Percentiles rank a stretch among this genome's conserved stretches.
Evolutionary conservation across 1,139 yeast genomes (phyloP).

Genomic region (Nakaseomyces bracarensis): DNA sequence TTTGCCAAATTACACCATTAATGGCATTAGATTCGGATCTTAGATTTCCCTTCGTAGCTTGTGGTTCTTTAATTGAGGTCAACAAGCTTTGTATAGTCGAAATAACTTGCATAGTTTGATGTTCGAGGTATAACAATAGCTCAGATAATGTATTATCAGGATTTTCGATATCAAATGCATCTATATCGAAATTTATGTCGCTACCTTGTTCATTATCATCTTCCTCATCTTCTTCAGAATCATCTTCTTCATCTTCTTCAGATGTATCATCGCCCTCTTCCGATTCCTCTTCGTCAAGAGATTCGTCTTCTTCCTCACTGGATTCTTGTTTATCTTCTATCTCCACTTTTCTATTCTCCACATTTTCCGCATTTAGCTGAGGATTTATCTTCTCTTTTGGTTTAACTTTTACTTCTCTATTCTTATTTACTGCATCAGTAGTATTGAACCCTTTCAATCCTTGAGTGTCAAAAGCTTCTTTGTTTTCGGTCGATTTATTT

Average conservation of each 20-base stretch:
- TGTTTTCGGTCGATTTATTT: no score
- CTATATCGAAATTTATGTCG: slow-evolving; percentile 47
- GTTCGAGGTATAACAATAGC: slow-evolving; percentile 77
- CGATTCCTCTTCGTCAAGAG: slow-evolving; percentile 6
- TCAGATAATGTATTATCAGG: slow-evolving; percentile 86
- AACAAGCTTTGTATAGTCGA: slow-evolving; percentile 79
- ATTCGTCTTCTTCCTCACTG: background rate
- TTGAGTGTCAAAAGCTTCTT: no score
- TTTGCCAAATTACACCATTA: slow-evolving; percentile 66
- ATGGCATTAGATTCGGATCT: slow-evolving; percentile 68
- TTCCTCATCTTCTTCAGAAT: slow-evolving; percentile 11
- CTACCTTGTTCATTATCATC: slow-evolving; percentile 17
- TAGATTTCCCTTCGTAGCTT: slow-evolving; percentile 67
- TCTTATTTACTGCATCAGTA: no score
- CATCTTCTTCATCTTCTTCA: slow-evolving; percentile 9
- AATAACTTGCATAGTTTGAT: slow-evolving; percentile 88
- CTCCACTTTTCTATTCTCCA: no score
- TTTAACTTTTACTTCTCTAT: no score
- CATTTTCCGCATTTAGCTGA: slow-evolving; percentile 9
- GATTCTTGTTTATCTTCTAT: no score
- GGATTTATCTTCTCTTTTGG: slow-evolving; percentile 10
- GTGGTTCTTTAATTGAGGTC: slow-evolving; percentile 65
- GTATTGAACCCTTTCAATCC: no score
- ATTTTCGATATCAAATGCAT: slow-evolving; percentile 69
- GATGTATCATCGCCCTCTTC: slow-evolving; percentile 11